A percentile compares a stretch with the other conserved stretches of the same genome.
Conservation (phyloP, 768 basidiomycete species). For the Tylopilus plumbeoviolaceoides region DNA sequence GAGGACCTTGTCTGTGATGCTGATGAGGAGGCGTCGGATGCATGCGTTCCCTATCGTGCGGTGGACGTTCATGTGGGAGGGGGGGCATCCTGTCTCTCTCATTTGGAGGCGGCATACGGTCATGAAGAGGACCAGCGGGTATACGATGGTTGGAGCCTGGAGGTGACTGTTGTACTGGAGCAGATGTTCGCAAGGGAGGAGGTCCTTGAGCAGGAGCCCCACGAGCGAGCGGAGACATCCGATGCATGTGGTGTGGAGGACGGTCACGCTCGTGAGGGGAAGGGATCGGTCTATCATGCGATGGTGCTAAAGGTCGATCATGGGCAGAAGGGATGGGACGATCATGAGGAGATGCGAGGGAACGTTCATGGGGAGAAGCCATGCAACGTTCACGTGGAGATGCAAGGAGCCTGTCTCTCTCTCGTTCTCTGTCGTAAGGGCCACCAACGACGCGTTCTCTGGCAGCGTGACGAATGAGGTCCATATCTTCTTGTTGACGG, state of each 20-base stretch:
- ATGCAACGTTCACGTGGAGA: slow-evolving; percentile 25
- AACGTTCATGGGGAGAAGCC: slow-evolving; percentile 23
- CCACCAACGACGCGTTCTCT: slow-evolving; percentile 21
- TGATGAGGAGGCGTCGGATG: slow-evolving; percentile 24
- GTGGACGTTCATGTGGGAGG: slow-evolving; percentile 20
- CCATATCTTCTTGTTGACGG: slow-evolving; percentile 28
- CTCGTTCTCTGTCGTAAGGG: slow-evolving; percentile 27
- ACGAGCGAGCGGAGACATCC: slow-evolving; percentile 24
- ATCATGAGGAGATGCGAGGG: slow-evolving; percentile 22
- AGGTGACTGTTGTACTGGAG: slow-evolving; percentile 21
- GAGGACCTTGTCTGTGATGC: slow-evolving; percentile 18
- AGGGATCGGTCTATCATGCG: slow-evolving; percentile 20
- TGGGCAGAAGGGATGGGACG: slow-evolving; percentile 18
- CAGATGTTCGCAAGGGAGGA: slow-evolving; percentile 10
- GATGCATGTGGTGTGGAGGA: slow-evolving; percentile 19
- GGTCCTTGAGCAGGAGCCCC: slow-evolving; percentile 17
- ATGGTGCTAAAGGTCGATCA: slow-evolving; percentile 19
- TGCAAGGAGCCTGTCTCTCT: slow-evolving; percentile 20
- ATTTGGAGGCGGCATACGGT: slow-evolving; percentile 20
- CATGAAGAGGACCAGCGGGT: slow-evolving; percentile 17
- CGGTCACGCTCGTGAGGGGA: slow-evolving; percentile 28
- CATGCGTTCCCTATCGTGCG: slow-evolving; percentile 24
- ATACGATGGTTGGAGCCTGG: slow-evolving; percentile 25
- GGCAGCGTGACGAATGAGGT: slow-evolving; percentile 21
- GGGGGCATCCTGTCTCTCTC: slow-evolving; percentile 27